phyloP scores from a whole-genome alignment of 2,329 filamentous ascomycete genomes.

The Trichoderma harzianum region DNA sequence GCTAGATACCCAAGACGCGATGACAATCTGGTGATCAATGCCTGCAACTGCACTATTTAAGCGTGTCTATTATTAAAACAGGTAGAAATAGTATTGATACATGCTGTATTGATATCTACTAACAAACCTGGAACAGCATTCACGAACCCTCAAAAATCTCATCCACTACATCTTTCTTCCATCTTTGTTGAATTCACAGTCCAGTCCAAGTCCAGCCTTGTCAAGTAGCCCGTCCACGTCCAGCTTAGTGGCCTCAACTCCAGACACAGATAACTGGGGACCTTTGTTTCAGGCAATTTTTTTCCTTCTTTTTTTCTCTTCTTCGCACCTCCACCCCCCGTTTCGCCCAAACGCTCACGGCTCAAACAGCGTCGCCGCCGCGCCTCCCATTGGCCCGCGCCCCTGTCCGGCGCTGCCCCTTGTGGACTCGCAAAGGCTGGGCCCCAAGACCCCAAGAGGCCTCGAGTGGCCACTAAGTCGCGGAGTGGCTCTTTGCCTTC shows the following conservation, averaged over 20 bases:
- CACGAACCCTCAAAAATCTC: background rate
- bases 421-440: background rate
- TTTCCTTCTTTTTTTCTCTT: background rate
- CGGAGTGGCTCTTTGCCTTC: background rate
- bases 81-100: too few species aligned
- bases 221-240: background rate
- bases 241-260: background rate
- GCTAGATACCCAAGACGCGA: background rate
- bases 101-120: background rate
- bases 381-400: background rate
- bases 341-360: background rate
- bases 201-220: background rate
- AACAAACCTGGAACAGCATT: background rate
- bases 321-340: background rate
- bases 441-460: background rate
- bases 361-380: background rate
- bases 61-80: background rate
- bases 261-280: constrained; percentile 4
- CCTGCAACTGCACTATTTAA: background rate
- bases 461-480: background rate
- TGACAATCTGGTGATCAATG: background rate
- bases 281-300: constrained; percentile 9
- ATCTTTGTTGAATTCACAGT: background rate
- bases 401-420: constrained; percentile 1
- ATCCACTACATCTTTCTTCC: background rate